Evolutionary conservation across 2,329 filamentous ascomycete species (phyloP).

Genomic region (Geosmithia putterillii): DNA sequence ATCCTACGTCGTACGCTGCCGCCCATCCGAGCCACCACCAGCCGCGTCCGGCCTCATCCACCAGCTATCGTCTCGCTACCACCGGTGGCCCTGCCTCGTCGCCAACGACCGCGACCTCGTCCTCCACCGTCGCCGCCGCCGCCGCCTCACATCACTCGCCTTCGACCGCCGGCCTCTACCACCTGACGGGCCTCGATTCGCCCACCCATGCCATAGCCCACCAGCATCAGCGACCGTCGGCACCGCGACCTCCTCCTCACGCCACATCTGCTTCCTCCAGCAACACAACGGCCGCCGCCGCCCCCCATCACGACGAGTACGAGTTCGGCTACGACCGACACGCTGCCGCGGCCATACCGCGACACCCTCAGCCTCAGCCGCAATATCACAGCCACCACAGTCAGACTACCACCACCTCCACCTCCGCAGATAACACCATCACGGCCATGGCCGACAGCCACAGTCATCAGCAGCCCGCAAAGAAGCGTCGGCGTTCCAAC

Average conservation of each 20-base stretch:
- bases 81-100: slow-evolving; percentile 7
- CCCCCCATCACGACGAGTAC: neutral
- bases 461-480: slow-evolving; percentile 12
- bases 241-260: neutral
- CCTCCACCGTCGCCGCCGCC: slow-evolving; percentile 2
- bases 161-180: slow-evolving; percentile 3
- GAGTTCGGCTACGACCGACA: neutral
- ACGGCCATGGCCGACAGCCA: slow-evolving; percentile 16
- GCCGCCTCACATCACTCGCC: too few relatives aligned
- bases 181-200: neutral
- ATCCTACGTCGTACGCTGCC: slow-evolving; percentile 49
- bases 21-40: slow-evolving; percentile 35
- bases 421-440: slow-evolving; percentile 13
- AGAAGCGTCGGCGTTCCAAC: slow-evolving; percentile 45
- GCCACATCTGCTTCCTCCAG: too few relatives aligned
- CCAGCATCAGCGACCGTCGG: neutral
- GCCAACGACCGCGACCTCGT: slow-evolving; percentile 7
- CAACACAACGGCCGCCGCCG: neutral
- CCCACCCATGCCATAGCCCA: neutral
- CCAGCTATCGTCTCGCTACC: slow-evolving; percentile 17
- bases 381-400: neutral
- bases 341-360: too few relatives aligned
- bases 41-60: slow-evolving; percentile 10
- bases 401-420: slow-evolving; percentile 1
- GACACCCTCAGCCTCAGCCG: neutral